A percentile compares a stretch with the other conserved stretches of the same genome.
Evolutionary conservation across 208 protist genomes (phyloP).

Genomic region (Polymyxa betae): DNA sequence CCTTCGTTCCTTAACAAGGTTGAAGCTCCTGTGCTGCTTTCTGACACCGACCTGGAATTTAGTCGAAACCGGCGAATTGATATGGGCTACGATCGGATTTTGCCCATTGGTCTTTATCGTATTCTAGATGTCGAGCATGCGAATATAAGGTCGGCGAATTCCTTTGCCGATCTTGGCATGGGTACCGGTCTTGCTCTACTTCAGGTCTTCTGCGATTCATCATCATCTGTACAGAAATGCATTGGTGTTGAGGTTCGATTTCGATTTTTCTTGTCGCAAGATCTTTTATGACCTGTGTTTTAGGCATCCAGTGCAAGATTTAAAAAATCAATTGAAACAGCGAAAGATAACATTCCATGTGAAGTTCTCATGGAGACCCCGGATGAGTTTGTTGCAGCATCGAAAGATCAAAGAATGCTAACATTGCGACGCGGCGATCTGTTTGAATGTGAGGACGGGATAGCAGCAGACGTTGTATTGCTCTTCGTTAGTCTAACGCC

Average conservation of each 20-base stretch:
- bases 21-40: neutral
- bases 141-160: neutral
- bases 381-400: neutral
- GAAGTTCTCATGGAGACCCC: neutral
- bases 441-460: slow-evolving; percentile 41
- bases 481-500: neutral
- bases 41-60: neutral
- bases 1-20: neutral
- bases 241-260: slow-evolving; percentile 33
- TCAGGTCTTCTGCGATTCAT: neutral
- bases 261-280: neutral
- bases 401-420: neutral
- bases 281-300: neutral
- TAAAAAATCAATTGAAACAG: neutral
- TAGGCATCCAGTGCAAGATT: neutral
- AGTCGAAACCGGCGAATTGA: neutral
- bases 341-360: neutral
- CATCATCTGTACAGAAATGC: slow-evolving; percentile 4
- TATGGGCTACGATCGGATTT: neutral
- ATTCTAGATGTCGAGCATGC: neutral
- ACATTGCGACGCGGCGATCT: slow-evolving; percentile 12
- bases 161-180: slow-evolving; percentile 39
- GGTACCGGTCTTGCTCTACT: neutral
- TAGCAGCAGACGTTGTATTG: neutral
- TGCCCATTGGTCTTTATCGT: neutral